Percentiles rank a stretch among this genome's conserved stretches.
Evolutionary conservation across 2,329 filamentous ascomycete genomes (phyloP).

Genomic region (Sphaceloma murrayae): DNA sequence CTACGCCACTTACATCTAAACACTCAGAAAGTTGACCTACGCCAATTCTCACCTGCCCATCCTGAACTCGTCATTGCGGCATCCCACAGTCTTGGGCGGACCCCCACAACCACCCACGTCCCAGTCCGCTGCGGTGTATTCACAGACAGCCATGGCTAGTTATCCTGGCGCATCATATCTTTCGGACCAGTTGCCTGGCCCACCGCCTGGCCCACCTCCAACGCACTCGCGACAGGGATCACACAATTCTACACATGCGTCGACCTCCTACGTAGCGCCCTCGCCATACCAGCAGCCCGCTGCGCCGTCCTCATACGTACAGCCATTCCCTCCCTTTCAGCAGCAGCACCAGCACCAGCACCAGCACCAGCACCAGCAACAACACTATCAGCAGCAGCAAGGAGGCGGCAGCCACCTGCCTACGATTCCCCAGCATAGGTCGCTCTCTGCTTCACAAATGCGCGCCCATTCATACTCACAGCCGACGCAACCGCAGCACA

Average conservation of each 20-base stretch:
- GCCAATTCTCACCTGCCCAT: conserved; percentile 1
- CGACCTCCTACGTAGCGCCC: conserved; percentile 6
- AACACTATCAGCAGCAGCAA: background rate
- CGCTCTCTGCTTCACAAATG: conserved; percentile 11
- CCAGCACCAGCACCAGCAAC: background rate
- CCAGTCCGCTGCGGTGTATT: conserved; percentile 8
- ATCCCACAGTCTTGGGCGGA: conserved; percentile 12
- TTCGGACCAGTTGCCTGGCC: conserved; percentile 5
- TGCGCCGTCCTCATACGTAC: background rate
- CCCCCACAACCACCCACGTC: conserved; percentile 7
- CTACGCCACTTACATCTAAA: background rate
- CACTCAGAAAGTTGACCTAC: background rate
- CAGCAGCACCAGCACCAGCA: conserved; percentile 12
- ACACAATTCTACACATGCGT: conserved; percentile 5
- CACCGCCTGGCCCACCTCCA: conserved; percentile 13
- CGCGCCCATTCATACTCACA: conserved; percentile 15
- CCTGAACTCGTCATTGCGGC: conserved; percentile 17
- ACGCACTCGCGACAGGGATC: background rate
- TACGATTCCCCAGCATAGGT: conserved; percentile 12
- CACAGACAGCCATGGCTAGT: conserved; percentile 15
- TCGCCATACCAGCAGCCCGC: conserved; percentile 6
- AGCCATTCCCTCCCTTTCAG: background rate
- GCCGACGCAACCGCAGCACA: conserved; percentile 14
- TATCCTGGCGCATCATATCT: conserved; percentile 11
- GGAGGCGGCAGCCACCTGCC: background rate